Evolutionary conservation across 2,329 filamentous ascomycete species (phyloP).

Genomic region (Trichoderma harzianum): DNA sequence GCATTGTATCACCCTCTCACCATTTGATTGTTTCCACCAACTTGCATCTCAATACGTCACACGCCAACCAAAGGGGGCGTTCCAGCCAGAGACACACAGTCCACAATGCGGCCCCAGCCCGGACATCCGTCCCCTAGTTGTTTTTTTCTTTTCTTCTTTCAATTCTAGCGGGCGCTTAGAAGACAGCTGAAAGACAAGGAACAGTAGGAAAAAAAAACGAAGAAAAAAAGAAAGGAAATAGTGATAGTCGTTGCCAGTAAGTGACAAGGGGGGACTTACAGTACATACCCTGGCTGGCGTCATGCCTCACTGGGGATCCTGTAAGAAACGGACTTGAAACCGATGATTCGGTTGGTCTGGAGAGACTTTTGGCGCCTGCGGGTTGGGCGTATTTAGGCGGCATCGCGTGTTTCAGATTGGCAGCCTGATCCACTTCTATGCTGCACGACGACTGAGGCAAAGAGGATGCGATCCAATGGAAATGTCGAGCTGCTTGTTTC

Average conservation of each 20-base stretch:
- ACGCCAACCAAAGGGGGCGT: background rate
- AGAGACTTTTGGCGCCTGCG: background rate
- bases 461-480: background rate
- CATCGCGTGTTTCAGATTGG: slow-evolving; percentile 8
- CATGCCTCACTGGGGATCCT: background rate
- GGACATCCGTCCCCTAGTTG: background rate
- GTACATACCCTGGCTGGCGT: background rate
- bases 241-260: slow-evolving; percentile 3
- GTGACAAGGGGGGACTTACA: background rate
- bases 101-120: background rate
- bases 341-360: background rate
- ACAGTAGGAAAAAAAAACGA: background rate
- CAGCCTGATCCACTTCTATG: slow-evolving; percentile 6
- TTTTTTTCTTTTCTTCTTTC: background rate
- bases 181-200: background rate
- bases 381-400: background rate
- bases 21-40: background rate
- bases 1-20: background rate
- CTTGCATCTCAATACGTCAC: background rate
- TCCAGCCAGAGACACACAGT: background rate
- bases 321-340: background rate
- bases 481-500: background rate
- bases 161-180: background rate
- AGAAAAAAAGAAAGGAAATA: background rate
- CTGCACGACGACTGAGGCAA: background rate